Evolutionary conservation across 345 rosid species (phyloP).

Genomic region (Eucalyptus polybractea): DNA sequence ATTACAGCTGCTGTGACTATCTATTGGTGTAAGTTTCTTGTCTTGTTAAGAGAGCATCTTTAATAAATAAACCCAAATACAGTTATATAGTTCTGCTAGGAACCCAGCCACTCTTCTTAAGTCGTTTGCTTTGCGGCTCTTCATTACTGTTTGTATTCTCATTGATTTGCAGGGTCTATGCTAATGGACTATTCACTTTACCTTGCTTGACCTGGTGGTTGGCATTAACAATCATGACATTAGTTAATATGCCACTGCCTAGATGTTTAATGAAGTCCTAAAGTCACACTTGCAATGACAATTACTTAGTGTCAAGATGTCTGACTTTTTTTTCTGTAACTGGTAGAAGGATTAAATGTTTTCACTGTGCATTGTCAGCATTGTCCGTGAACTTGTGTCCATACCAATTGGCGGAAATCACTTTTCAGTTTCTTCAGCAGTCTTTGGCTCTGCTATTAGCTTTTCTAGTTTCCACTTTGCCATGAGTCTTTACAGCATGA

Average conservation of each 20-base stretch:
- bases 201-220: background rate
- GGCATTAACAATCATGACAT: background rate
- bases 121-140: background rate
- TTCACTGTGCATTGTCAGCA: background rate
- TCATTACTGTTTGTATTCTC: background rate
- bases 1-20: slow-evolving; percentile 75
- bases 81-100: background rate
- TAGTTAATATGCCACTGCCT: background rate
- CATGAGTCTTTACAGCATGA: background rate
- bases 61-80: background rate
- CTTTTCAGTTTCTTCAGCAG: background rate
- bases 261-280: background rate
- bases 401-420: background rate
- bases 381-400: background rate
- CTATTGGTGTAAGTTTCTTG: slow-evolving; percentile 82
- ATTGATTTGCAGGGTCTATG: background rate
- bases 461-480: background rate
- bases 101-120: background rate
- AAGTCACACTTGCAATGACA: background rate
- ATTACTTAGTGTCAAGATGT: background rate
- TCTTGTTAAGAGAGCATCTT: background rate
- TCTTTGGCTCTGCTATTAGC: background rate
- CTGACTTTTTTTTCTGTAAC: background rate
- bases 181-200: background rate
- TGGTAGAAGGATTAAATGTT: background rate